Evolutionary conservation across 768 basidiomycete genomes (phyloP).

Genomic region (Tricholoma terreum): DNA sequence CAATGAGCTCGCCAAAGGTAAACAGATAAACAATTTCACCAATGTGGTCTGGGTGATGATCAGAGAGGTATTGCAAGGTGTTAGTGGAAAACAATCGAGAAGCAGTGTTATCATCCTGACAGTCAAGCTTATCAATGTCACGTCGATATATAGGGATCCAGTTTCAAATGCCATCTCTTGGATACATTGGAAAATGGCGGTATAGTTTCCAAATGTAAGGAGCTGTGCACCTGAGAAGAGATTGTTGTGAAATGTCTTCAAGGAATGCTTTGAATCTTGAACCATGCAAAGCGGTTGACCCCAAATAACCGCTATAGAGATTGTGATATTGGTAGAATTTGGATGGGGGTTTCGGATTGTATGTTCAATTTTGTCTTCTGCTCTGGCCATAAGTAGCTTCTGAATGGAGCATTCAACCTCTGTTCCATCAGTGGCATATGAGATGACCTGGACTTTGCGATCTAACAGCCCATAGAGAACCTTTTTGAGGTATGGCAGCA

Average conservation of each 20-base stretch:
- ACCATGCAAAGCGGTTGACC: too few species aligned
- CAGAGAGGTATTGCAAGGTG: slow-evolving; percentile 21
- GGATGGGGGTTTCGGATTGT: neutral
- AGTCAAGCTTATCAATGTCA: slow-evolving; percentile 37
- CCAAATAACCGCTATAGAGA: too few species aligned
- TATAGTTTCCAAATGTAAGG: slow-evolving; percentile 22
- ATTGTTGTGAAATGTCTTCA: slow-evolving; percentile 31
- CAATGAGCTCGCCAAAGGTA: slow-evolving; percentile 24
- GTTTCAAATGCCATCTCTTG: slow-evolving; percentile 14
- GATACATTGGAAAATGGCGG: slow-evolving; percentile 19
- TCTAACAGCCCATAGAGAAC: too few species aligned
- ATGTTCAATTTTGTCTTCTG: too few species aligned
- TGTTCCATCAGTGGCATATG: too few species aligned
- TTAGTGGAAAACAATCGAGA: slow-evolving; percentile 35
- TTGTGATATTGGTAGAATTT: slow-evolving; percentile 8
- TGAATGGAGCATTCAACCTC: slow-evolving; percentile 30
- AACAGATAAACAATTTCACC: slow-evolving; percentile 37
- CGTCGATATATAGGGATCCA: slow-evolving; percentile 18
- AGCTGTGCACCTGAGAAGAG: slow-evolving; percentile 27
- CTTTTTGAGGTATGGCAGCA: neutral
- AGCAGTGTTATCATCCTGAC: slow-evolving; percentile 45
- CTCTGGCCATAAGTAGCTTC: too few species aligned
- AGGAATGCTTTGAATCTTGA: slow-evolving; percentile 30
- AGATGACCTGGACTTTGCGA: too few species aligned
- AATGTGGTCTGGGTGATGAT: slow-evolving; percentile 21